Base-by-base conservation (phyloP, 108 stramenopile species). In the Cyclotella choctawhatcheeana region DNA sequence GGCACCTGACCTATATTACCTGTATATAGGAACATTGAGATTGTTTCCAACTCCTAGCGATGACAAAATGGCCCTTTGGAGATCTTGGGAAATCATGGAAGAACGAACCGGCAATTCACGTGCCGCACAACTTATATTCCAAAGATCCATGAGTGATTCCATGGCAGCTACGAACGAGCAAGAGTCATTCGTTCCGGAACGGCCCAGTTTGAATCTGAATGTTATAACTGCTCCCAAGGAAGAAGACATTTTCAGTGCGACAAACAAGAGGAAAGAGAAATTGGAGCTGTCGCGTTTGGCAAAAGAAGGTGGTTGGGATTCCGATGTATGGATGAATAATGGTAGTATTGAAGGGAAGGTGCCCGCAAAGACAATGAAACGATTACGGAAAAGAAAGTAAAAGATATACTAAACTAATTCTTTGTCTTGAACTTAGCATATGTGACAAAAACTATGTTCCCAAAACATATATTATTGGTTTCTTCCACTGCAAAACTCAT, bases 21-120 rank as follows among this genome's bases (percentile, higher is more conserved):
- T 33, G 10, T 58, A 17, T 44, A 21, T n/a, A 78, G 71, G 85
- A 53, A 61, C 86, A 16, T 60, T 94, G 58, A 80, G 78, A 70
- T 65, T 86, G 52, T 91, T 91, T 47, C 76, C 84, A 18, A 68
- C 93, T n/a, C 82, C 74, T 16, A 89, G 88, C 71, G 77, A 82
- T 25, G 89, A 88, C 32, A 91, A 89, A 56, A 88, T 75, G 40
- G 62, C 85, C 20, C 51, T 94, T 22, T 94, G 84, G 84, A 67
- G 90, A n/a, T 74, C 85, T 2, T 94, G 89, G 53, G 93, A 94
- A 76, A 40, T 88, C n/a, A 94, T 94, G 90, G 90, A 91, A 71
- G 82, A 89, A 72, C 80, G 83, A 16, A 64, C 79, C 25, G 90
- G 88, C 3, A 85, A 91, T 59, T 63, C 76, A 7, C 65, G 63